Base-by-base conservation (phyloP, 2,329 filamentous ascomycete species). In the Pseudogymnoascus sp. region DNA sequence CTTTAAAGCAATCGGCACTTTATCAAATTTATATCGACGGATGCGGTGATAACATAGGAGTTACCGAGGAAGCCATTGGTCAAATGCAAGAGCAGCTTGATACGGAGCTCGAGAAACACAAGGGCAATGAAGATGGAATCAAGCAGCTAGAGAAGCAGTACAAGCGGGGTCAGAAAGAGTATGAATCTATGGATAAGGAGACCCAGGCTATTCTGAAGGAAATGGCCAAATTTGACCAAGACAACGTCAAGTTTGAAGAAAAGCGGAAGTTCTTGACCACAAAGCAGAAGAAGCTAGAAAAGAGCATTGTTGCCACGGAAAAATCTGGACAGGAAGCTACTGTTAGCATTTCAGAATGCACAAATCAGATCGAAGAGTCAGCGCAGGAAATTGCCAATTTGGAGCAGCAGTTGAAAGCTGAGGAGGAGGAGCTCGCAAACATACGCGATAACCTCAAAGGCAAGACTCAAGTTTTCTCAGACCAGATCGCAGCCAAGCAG, bases 221-320 rank as follows among this genome's bases (percentile, higher is more conserved):
- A 72, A 87, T 94, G 76, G 87, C 91, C 48, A 93, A 92, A 72
- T 92, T 95, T 65, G 95, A 99, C 71, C 96, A 97, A 72, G 94
- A 97, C 72, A 87, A 87, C 21, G 94, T 99, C 75, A 99, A 99
- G 72, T 92, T 96, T 67, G 93, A 97, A 67, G 95, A 99, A 75
- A 97, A 97, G 80, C 88, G 88, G 73, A 99, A 99, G 73, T 97
- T 97, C 74, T 77, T 99, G 67, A 80, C 83, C 1, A 88, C 87
- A 70, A 99, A 99, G 78, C 87, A 90, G 69, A 96, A 94, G 79
- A 99, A 99, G 77, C 82, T 96, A 12, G 91, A 97, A 67, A 97
- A 96, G 77, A 84, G 88, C 0, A 89, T 94, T 64, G 81, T 86
- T 61, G 88, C 87, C 52, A 90, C 90, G 64, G 89, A 90, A 65